Conservation (phyloP, 768 basidiomycete genomes). For the Mycena galopus region DNA sequence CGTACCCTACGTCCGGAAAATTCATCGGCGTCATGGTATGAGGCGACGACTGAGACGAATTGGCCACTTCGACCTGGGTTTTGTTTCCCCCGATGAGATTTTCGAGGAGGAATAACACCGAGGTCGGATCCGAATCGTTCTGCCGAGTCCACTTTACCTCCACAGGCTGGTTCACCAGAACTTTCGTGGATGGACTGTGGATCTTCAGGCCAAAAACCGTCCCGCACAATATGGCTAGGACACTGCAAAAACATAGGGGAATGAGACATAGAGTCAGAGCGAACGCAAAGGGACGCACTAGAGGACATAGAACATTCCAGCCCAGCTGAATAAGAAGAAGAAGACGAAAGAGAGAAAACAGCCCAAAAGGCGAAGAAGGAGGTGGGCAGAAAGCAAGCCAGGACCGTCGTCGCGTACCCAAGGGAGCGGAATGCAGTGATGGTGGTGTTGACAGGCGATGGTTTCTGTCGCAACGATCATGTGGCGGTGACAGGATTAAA, state of each 20-base stretch:
- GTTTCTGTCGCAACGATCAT: background rate
- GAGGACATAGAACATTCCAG: slow-evolving; percentile 30
- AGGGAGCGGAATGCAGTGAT: slow-evolving; percentile 1
- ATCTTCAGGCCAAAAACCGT: slow-evolving; percentile 8
- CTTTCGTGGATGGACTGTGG: background rate
- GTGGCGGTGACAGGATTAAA: background rate
- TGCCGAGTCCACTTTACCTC: slow-evolving; percentile 1
- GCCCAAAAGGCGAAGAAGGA: too few species aligned
- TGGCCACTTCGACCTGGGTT: background rate
- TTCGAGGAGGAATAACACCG: background rate
- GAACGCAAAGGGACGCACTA: background rate
- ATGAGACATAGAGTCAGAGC: background rate
- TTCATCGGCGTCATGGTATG: background rate
- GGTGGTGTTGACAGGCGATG: background rate
- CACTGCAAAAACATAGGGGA: slow-evolving; percentile 14
- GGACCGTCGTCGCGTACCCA: slow-evolving; percentile 20
- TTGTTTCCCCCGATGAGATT: background rate
- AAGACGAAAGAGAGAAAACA: background rate
- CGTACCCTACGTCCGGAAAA: slow-evolving; percentile 12
- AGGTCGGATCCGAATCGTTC: background rate
- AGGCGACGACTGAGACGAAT: background rate
- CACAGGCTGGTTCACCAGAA: background rate
- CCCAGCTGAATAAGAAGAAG: slow-evolving; percentile 20
- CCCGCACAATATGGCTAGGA: slow-evolving; percentile 25
- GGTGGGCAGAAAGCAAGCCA: slow-evolving; percentile 3